Conservation (phyloP, 352 stramenopile species). For the Thraustochytrium striatum region DNA sequence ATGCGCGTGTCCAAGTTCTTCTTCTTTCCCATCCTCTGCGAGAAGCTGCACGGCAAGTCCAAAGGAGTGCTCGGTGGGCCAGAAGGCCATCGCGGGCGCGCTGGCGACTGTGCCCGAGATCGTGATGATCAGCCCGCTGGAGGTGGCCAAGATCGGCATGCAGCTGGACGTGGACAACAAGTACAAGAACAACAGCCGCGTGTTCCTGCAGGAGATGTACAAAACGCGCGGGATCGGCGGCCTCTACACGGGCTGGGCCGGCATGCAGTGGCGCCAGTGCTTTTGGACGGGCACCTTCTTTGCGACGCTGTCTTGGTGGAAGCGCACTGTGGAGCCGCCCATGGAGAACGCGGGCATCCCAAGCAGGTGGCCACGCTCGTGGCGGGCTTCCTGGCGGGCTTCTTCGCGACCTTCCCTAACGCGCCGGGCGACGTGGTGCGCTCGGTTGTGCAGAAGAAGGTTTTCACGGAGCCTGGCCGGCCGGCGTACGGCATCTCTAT, state of each 20-base stretch:
- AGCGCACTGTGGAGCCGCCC: constrained; percentile 37
- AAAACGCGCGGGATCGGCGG: neutral
- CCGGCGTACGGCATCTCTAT: constrained; percentile 45
- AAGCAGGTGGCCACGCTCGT: constrained; percentile 45
- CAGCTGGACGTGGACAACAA: constrained; percentile 53
- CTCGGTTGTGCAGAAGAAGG: constrained; percentile 53
- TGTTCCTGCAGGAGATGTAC: constrained; percentile 51
- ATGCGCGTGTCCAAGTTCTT: constrained; percentile 57
- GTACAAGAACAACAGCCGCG: constrained; percentile 50
- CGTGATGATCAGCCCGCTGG: constrained; percentile 55
- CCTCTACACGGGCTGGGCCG: constrained; percentile 21
- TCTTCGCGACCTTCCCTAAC: constrained; percentile 54
- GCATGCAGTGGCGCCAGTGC: constrained; percentile 55
- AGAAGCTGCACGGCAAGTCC: constrained; percentile 44
- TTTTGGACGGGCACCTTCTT: constrained; percentile 56
- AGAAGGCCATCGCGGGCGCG: constrained; percentile 48
- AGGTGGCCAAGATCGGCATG: constrained; percentile 54
- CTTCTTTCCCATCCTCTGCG: constrained; percentile 54
- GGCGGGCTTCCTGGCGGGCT: constrained; percentile 54
- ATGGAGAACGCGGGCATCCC: constrained; percentile 42
- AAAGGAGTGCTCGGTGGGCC: constrained; percentile 47
- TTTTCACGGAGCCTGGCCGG: constrained; percentile 42
- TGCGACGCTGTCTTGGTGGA: constrained; percentile 50
- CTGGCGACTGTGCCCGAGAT: constrained; percentile 54
- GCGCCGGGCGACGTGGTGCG: constrained; percentile 55